These are phyloP conservation scores for Adansonia grandidieri DNA, from an alignment of 441 rosid genomes.

Conservation along the genomic window DNA sequence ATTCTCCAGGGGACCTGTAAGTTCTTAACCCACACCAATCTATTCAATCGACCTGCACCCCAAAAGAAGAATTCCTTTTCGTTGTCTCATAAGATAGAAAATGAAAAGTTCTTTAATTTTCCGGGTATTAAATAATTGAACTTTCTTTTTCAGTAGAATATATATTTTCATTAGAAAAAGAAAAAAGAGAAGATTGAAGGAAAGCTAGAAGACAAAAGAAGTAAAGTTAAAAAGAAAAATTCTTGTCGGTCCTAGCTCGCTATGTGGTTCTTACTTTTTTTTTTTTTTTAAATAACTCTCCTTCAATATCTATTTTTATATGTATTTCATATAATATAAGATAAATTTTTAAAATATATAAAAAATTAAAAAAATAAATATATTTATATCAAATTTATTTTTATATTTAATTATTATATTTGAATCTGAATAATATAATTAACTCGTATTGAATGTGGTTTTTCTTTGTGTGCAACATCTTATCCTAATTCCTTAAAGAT, in stretches of 20 bases:
- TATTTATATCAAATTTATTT: too few species aligned
- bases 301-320: too few species aligned
- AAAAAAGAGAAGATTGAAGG: too few species aligned
- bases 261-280: too few species aligned
- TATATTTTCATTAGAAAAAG: background rate
- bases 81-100: background rate
- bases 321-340: too few species aligned
- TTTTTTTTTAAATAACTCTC: too few species aligned
- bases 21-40: background rate
- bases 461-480: background rate
- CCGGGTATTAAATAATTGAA: background rate
- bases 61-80: background rate
- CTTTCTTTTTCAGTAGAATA: background rate
- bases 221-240: background rate
- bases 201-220: background rate
- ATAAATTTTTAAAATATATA: too few species aligned
- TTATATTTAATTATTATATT: too few species aligned
- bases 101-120: background rate
- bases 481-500: slow-evolving; percentile 29
- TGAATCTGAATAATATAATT: too few species aligned
- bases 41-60: background rate
- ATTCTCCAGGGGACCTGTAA: background rate
- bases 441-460: background rate
- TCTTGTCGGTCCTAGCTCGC: background rate
- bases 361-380: too few species aligned